These are phyloP conservation scores for Coemansia sp. DNA, from an alignment of 192 early-diverging fungal species.

Conservation along the genomic window DNA sequence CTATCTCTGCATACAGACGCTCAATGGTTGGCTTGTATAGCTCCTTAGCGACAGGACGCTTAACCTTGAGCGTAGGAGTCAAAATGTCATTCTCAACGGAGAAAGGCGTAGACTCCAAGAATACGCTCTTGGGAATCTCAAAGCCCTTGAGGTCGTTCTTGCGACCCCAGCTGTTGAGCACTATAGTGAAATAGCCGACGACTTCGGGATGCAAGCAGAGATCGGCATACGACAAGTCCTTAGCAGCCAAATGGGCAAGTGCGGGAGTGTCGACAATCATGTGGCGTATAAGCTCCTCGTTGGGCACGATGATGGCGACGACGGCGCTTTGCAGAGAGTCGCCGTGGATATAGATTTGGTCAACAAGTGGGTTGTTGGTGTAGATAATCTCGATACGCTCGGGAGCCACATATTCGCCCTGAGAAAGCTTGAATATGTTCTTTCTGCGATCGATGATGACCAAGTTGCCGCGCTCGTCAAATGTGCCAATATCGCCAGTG, in stretches of 20 bases:
- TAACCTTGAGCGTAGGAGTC: slow-evolving; percentile 79
- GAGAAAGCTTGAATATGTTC: slow-evolving; percentile 82
- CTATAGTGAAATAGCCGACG: slow-evolving; percentile 44
- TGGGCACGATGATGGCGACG: slow-evolving; percentile 80
- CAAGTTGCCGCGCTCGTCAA: slow-evolving; percentile 68
- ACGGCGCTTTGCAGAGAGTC: slow-evolving; percentile 76
- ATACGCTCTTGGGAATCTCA: slow-evolving; percentile 71
- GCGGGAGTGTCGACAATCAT: slow-evolving; percentile 44
- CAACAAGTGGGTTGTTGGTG: slow-evolving; percentile 60
- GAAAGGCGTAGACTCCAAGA: slow-evolving; percentile 70
- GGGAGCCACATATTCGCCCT: slow-evolving; percentile 80
- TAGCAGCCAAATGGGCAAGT: slow-evolving; percentile 22
- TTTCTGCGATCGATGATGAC: slow-evolving; percentile 82
- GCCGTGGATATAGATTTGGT: slow-evolving; percentile 77
- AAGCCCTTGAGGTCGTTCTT: slow-evolving; percentile 70
- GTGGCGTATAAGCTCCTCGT: slow-evolving; percentile 60
- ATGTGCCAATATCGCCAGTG: slow-evolving; percentile 83
- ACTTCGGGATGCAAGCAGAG: slow-evolving; percentile 66
- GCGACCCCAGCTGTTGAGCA: slow-evolving; percentile 60
- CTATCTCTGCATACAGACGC: background rate
- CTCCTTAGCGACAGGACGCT: slow-evolving; percentile 55
- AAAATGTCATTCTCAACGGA: slow-evolving; percentile 79
- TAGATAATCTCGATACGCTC: slow-evolving; percentile 83
- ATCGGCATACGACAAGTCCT: slow-evolving; percentile 45
- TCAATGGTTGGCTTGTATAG: slow-evolving; percentile 48